Conservation (phyloP, 2,329 filamentous ascomycete species). For the Mariannaea elegans region DNA sequence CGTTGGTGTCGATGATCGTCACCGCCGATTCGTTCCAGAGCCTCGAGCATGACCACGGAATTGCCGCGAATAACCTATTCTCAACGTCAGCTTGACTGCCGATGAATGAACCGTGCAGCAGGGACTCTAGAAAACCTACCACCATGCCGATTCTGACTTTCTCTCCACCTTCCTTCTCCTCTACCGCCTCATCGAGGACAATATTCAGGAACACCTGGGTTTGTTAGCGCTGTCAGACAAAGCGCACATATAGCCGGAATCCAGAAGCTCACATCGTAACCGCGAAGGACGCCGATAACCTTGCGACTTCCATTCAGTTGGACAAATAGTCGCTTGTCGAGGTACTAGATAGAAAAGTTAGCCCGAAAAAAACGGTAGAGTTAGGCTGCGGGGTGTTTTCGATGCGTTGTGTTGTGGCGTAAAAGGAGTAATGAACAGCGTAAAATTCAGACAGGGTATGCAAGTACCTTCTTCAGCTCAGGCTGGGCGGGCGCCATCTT, state of each 20-base stretch:
- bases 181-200: conserved; percentile 94
- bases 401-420: neutral
- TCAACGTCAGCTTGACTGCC: conserved; percentile 9
- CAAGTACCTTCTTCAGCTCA: conserved; percentile 91
- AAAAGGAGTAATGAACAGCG: neutral
- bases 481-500: conserved; percentile 98
- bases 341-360: conserved; percentile 72
- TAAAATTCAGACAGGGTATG: neutral
- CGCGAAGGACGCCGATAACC: conserved; percentile 91
- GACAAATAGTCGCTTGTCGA: conserved; percentile 98
- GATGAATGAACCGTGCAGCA: neutral
- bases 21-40: conserved; percentile 72
- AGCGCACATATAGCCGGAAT: no score
- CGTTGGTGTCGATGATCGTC: conserved; percentile 59
- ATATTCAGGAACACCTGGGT: conserved; percentile 95
- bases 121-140: conserved; percentile 60
- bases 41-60: conserved; percentile 98
- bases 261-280: conserved; percentile 82
- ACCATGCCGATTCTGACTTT: conserved; percentile 93
- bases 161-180: conserved; percentile 92
- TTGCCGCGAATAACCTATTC: conserved; percentile 91
- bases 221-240: conserved; percentile 18
- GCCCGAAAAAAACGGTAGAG: conserved; percentile 13
- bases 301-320: conserved; percentile 98
- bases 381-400: neutral